Base-by-base conservation (phyloP, 192 early-diverging fungal genomes). In the Gonapodya prolifera region DNA sequence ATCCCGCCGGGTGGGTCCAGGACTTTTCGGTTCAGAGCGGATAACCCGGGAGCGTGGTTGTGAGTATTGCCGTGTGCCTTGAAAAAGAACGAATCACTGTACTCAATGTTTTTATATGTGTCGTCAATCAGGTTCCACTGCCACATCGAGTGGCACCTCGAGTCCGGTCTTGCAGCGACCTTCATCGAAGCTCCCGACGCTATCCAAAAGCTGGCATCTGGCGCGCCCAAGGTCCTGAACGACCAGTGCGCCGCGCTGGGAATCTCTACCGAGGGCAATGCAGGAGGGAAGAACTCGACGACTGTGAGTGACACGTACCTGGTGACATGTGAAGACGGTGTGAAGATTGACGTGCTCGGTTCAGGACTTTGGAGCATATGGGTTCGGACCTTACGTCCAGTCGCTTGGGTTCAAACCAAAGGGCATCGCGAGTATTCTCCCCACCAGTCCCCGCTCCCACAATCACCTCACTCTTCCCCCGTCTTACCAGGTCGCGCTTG, bases 1-100 rank as follows among this genome's bases (percentile, higher is more conserved):
- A 85, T 94, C 1, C 90, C 90, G 2, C 84, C 84, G 75, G 83
- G 87, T 81, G 85, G 90, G 75, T 92, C 89, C 76, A 86, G 87
- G 2, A 85, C 92, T 2, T 79, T 96, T 79, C 87, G 93, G 34
- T 93, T 94, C 84, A 76, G 85, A 33, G 91, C 92, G 2, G 89
- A 94, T 80, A 95, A 95, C 82, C 91, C 92, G 13, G 93, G 94
- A 69, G 85, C 87, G 13, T 94, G 92, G 92, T 81, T 92, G 74
- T n/a, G n/a, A n/a, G n/a, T n/a, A n/a, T n/a, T n/a, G n/a, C n/a
- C n/a, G n/a, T n/a, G n/a, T n/a, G n/a, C n/a, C n/a, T n/a, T n/a
- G n/a, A n/a, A n/a, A n/a, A n/a, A n/a, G n/a, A n/a, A n/a, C n/a
- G n/a, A n/a, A n/a, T n/a, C n/a, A n/a, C n/a, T n/a, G n/a, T n/a